Percentiles rank a stretch among this genome's conserved stretches.
Conservation (phyloP, 441 rosid species). For the Pelargonium fulgidum region DNA sequence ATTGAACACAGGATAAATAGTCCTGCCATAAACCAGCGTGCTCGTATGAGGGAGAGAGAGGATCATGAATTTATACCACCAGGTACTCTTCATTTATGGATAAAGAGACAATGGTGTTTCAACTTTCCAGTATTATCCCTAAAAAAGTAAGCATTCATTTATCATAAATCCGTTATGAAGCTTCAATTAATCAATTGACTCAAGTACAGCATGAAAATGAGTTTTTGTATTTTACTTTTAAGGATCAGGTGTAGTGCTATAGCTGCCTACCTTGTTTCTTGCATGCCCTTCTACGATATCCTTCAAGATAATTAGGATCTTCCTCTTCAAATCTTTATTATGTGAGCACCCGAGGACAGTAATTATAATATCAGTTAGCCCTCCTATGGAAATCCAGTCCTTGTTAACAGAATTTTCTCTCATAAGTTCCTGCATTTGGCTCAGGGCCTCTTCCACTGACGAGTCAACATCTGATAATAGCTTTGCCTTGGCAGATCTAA, state of each 20-base stretch:
- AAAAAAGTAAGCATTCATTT: no score
- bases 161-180: no score
- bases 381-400: conserved; percentile 57
- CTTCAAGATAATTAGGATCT: conserved; percentile 44
- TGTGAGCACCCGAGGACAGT: conserved; percentile 41
- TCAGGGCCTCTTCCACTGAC: conserved; percentile 37
- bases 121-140: no score
- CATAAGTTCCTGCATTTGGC: conserved; percentile 50
- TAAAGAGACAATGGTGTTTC: no score
- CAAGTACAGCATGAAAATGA: no score
- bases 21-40: no score
- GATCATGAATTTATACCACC: no score
- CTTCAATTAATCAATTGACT: no score
- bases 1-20: no score
- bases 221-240: neutral
- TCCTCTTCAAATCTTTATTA: conserved; percentile 43
- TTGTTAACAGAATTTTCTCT: conserved; percentile 52
- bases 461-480: conserved; percentile 37
- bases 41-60: no score
- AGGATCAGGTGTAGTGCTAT: neutral
- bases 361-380: conserved; percentile 40
- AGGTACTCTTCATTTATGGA: no score
- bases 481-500: conserved; percentile 44
- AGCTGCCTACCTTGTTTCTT: conserved; percentile 43
- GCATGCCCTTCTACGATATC: conserved; percentile 45